These are phyloP conservation scores for Mycena sanguinolenta DNA, from an alignment of 768 basidiomycete species.

Conservation along the genomic window DNA sequence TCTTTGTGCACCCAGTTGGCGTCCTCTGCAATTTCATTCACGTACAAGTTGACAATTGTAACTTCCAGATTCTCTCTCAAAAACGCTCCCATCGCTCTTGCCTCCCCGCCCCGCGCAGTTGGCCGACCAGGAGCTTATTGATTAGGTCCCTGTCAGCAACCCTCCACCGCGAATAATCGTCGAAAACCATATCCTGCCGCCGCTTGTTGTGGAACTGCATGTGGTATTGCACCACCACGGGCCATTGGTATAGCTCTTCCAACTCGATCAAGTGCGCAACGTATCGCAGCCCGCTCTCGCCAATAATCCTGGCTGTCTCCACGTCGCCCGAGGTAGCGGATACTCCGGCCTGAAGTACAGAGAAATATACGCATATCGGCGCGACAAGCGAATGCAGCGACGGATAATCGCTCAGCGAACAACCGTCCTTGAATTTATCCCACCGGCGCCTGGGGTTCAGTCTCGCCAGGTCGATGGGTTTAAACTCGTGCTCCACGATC, in stretches of 20 bases:
- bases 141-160: constrained; percentile 18
- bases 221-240: constrained; percentile 23
- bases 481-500: constrained; percentile 23
- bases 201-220: constrained; percentile 25
- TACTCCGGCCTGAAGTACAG: constrained; percentile 15
- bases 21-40: no score
- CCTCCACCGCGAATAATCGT: constrained; percentile 21
- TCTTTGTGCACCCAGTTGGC: no score
- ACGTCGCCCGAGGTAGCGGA: background rate
- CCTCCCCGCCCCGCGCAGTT: background rate
- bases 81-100: no score
- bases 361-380: constrained; percentile 23
- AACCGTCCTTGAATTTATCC: constrained; percentile 11
- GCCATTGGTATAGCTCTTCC: constrained; percentile 16
- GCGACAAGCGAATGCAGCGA: constrained; percentile 14
- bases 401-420: constrained; percentile 17
- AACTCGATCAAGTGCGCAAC: constrained; percentile 19
- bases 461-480: constrained; percentile 17
- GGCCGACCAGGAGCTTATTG: background rate
- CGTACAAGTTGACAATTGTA: no score
- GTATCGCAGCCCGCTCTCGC: constrained; percentile 16
- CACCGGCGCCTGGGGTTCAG: constrained; percentile 4
- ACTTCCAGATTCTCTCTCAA: no score
- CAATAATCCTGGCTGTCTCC: constrained; percentile 8
- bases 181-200: constrained; percentile 9